A percentile compares a stretch with the other conserved stretches of the same genome.
Evolutionary conservation across 495 filamentous ascomycete genomes (phyloP).

Genomic region (Mycothermus thermophilus): DNA sequence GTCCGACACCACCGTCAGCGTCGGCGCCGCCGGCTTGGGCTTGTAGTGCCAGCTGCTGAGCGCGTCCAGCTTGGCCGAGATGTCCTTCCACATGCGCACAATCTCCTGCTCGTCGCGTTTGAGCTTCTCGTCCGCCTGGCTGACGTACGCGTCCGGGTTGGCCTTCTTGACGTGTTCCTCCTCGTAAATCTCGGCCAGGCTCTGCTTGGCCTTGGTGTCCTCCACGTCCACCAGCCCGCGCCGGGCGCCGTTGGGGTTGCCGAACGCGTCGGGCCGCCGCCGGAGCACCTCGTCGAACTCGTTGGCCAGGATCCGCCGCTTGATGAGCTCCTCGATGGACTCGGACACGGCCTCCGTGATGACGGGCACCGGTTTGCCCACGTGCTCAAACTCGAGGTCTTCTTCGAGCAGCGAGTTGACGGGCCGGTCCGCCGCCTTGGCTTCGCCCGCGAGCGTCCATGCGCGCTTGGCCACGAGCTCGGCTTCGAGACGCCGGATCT

Average conservation of each 20-base stretch:
- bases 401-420: constrained; percentile 87
- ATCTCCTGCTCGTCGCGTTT: constrained; percentile 78
- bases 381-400: constrained; percentile 87
- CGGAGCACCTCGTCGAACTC: constrained; percentile 90
- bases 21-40: constrained; percentile 65
- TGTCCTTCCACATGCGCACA: constrained; percentile 65
- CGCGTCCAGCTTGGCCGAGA: constrained; percentile 68
- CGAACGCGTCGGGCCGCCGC: constrained; percentile 57
- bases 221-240: constrained; percentile 67
- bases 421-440: constrained; percentile 64
- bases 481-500: constrained; percentile 81
- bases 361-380: constrained; percentile 89
- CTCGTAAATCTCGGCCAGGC: constrained; percentile 88
- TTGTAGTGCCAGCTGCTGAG: constrained; percentile 93
- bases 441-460: constrained; percentile 87
- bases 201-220: constrained; percentile 72
- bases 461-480: constrained; percentile 81
- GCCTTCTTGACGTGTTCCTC: constrained; percentile 68
- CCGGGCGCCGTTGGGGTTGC: constrained; percentile 38
- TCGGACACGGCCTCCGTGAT: constrained; percentile 90
- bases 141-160: constrained; percentile 68
- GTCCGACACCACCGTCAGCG: constrained; percentile 75
- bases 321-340: constrained; percentile 86
- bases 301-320: constrained; percentile 75
- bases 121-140: constrained; percentile 66